Conservation (phyloP, 257 asterid genomes). For the Solanum etuberosum region DNA sequence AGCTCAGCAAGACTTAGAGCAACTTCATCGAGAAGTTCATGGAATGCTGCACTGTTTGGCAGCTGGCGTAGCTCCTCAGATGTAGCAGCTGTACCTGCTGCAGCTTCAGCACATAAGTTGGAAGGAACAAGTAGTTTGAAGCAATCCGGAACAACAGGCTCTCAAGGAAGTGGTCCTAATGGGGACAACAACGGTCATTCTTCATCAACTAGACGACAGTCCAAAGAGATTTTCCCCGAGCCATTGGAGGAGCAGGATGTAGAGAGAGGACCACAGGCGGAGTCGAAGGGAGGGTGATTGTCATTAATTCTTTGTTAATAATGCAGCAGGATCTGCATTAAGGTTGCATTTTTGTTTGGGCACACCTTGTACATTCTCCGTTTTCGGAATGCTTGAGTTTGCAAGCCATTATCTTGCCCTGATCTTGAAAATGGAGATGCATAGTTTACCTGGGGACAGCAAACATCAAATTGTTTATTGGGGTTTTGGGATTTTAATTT, state of each 20-base stretch:
- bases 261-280: slow-evolving; percentile 27
- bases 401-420: slow-evolving; percentile 6
- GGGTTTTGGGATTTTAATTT: not conserved
- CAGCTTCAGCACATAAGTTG: slow-evolving; percentile 16
- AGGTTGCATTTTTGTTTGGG: slow-evolving; percentile 11
- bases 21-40: slow-evolving; percentile 80
- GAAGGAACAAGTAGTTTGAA: slow-evolving; percentile 57
- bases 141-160: slow-evolving; percentile 51
- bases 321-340: slow-evolving; percentile 13
- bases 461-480: slow-evolving; percentile 13
- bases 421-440: not conserved
- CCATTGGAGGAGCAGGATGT: slow-evolving; percentile 40
- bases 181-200: slow-evolving; percentile 49
- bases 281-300: slow-evolving; percentile 16
- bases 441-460: slow-evolving; percentile 5
- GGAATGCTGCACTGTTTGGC: slow-evolving; percentile 78
- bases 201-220: slow-evolving; percentile 48
- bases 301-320: slow-evolving; percentile 42
- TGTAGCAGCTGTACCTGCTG: slow-evolving; percentile 27
- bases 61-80: slow-evolving; percentile 91
- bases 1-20: slow-evolving; percentile 78
- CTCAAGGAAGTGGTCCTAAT: slow-evolving; percentile 54
- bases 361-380: slow-evolving; percentile 14
- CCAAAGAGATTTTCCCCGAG: slow-evolving; percentile 78
- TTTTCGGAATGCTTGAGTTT: slow-evolving; percentile 9